Conservation (phyloP, 495 filamentous ascomycete species). For the Podospora anserina region DNA sequence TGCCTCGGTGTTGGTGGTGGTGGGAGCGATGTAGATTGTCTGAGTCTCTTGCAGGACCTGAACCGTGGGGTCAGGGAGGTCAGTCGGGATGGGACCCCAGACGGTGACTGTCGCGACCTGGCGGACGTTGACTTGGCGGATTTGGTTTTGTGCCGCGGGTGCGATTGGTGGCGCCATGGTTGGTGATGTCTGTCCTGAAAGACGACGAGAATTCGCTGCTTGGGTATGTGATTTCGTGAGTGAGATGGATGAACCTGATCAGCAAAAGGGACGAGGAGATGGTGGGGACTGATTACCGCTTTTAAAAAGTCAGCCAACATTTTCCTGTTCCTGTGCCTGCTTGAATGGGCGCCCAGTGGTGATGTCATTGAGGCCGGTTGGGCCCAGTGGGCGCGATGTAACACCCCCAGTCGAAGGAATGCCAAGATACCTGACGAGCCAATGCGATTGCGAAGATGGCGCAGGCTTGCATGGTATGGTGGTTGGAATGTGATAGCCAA, state of each 20-base stretch:
- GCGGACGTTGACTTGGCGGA: neutral
- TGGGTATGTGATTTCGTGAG: too few species aligned
- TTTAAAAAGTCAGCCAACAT: neutral
- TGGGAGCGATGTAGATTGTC: neutral
- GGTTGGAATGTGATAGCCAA: neutral
- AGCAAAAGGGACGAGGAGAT: neutral
- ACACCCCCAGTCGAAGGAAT: neutral
- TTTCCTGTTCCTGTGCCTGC: neutral
- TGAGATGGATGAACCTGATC: neutral
- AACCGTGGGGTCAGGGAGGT: neutral
- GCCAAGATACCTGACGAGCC: neutral
- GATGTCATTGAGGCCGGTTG: slow-evolving; percentile 6
- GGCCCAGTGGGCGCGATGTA: neutral
- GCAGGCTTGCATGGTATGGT: neutral
- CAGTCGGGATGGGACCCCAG: neutral
- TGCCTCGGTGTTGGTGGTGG: neutral
- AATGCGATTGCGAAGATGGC: neutral
- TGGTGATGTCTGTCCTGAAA: neutral
- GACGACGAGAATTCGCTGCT: neutral
- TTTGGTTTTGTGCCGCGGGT: neutral
- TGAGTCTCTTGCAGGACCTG: neutral
- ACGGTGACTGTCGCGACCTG: neutral
- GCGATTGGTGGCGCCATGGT: neutral
- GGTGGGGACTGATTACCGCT: neutral
- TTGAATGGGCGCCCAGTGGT: neutral